Evolutionary conservation across 768 basidiomycete species (phyloP).

Genomic region (Termitomyces sp.): DNA sequence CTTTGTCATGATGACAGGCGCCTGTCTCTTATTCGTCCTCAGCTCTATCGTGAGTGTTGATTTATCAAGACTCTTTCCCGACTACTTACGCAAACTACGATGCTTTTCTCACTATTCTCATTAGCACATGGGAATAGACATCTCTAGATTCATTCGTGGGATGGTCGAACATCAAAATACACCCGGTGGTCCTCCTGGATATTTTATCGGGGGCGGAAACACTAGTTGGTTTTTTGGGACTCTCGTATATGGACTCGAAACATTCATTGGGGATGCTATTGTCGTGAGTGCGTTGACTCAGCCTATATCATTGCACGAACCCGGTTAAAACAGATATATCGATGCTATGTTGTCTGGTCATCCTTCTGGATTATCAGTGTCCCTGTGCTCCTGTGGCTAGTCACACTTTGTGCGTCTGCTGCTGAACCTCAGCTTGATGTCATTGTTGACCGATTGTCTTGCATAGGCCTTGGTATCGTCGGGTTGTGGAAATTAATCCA

Average conservation of each 20-base stretch:
- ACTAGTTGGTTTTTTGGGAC: neutral
- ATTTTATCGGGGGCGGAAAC: neutral
- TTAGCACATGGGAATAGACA: conserved; percentile 3
- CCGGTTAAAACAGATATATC: neutral
- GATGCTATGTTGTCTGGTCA: conserved; percentile 4
- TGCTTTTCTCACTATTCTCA: neutral
- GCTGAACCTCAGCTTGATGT: too few species aligned
- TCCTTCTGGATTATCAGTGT: neutral
- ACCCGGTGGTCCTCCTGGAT: neutral
- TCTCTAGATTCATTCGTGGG: neutral
- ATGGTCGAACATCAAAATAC: neutral
- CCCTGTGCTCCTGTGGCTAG: neutral
- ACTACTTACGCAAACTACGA: too few species aligned
- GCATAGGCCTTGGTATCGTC: neutral
- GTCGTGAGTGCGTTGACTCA: neutral
- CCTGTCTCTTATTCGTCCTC: neutral
- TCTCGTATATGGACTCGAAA: neutral
- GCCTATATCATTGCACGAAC: neutral
- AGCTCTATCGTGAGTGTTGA: neutral
- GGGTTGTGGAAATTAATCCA: neutral
- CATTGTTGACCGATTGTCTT: neutral
- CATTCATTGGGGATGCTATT: neutral
- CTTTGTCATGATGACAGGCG: neutral
- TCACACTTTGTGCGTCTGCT: neutral
- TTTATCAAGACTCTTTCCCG: neutral